Conservation (phyloP, 208 protist genomes). For the Borovskyia barvae region DNA sequence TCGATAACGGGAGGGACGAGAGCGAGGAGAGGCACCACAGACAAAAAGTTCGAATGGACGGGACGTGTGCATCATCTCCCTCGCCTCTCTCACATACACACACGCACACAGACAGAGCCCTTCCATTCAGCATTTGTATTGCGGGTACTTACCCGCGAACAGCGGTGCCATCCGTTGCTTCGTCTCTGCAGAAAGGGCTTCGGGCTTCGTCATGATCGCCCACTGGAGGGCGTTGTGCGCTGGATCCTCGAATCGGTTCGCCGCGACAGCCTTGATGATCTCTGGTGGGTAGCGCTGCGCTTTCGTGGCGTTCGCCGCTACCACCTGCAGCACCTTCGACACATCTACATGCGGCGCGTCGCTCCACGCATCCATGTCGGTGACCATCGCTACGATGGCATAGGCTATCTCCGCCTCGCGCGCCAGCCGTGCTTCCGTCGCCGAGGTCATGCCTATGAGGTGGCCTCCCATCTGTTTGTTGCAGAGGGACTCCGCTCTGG, state of each 20-base stretch:
- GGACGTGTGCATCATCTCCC: too few species aligned
- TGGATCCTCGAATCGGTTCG: constrained; percentile 39
- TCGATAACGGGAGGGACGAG: too few species aligned
- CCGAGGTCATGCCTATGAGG: constrained; percentile 93
- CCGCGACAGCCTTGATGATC: constrained; percentile 39
- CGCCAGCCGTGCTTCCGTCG: constrained; percentile 88
- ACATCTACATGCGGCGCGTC: constrained; percentile 77
- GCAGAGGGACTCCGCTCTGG: constrained; percentile 75
- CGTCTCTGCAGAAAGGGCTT: constrained; percentile 37
- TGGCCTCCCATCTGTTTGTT: constrained; percentile 77
- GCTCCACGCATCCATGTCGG: constrained; percentile 94
- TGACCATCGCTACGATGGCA: constrained; percentile 85
- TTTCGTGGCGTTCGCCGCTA: constrained; percentile 68
- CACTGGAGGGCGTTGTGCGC: constrained; percentile 53
- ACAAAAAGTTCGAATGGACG: too few species aligned
- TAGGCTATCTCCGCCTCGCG: constrained; percentile 92
- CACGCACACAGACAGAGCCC: neutral
- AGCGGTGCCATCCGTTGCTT: constrained; percentile 52
- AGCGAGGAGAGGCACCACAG: too few species aligned
- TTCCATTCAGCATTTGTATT: too few species aligned
- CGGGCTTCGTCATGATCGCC: constrained; percentile 53
- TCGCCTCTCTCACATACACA: neutral
- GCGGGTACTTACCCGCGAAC: constrained; percentile 55
- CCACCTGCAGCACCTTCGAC: constrained; percentile 41
- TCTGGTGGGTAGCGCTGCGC: constrained; percentile 52